Percentiles rank a stretch among this genome's conserved stretches.
phyloP scores from a whole-genome alignment of 345 rosid genomes.

The Boechera divaricarpa region DNA sequence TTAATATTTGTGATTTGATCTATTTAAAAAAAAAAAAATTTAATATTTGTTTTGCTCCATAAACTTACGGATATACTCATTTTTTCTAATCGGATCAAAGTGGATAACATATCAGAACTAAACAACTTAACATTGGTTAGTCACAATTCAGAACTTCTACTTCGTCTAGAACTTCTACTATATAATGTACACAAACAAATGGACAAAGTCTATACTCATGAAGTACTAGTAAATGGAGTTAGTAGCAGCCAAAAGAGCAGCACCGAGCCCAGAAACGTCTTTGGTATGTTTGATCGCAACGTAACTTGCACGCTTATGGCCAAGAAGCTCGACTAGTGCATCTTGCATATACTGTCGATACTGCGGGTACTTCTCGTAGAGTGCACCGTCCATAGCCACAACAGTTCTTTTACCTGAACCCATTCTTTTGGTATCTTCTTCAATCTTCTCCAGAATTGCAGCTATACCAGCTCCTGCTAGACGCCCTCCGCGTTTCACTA shows the following conservation, averaged over 20 bases:
- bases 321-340: slow-evolving; percentile 72
- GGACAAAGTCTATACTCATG: background rate
- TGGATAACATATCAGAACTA: too few species aligned
- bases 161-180: background rate
- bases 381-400: slow-evolving; percentile 89
- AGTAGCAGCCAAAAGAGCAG: slow-evolving; percentile 85
- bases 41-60: too few species aligned
- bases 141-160: background rate
- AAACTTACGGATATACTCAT: too few species aligned
- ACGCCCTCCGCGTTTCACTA: slow-evolving; percentile 75
- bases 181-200: slow-evolving; percentile 27
- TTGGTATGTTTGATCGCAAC: slow-evolving; percentile 69
- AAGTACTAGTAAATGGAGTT: slow-evolving; percentile 59
- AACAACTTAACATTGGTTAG: too few species aligned
- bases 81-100: too few species aligned
- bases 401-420: slow-evolving; percentile 66
- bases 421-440: slow-evolving; percentile 61
- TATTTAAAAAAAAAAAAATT: too few species aligned
- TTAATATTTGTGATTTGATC: too few species aligned
- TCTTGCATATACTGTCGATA: slow-evolving; percentile 69
- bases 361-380: slow-evolving; percentile 74
- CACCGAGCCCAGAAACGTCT: slow-evolving; percentile 92
- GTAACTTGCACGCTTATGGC: slow-evolving; percentile 55
- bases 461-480: slow-evolving; percentile 95
- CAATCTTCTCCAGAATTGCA: slow-evolving; percentile 80